Evolutionary conservation across 1,139 yeast genomes (phyloP), one percentile per base, ranked within the genome.

Genomic region (Blastobotrys capitulatus): DNA sequence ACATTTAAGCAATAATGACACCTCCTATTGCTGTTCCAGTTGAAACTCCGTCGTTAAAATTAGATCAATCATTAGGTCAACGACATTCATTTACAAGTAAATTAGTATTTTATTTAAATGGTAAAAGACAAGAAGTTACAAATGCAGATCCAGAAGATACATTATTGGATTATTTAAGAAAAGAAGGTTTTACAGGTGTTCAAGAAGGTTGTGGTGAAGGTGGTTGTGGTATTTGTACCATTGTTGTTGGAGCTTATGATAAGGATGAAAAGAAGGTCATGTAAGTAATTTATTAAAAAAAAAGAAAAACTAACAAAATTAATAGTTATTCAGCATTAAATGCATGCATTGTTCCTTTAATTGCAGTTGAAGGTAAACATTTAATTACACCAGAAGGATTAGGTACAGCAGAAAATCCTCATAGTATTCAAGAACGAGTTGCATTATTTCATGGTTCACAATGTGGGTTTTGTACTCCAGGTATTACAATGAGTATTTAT

Each of bases 381-480:
- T 57, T 73, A 35, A 69, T 71, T 46, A 73, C 77, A 0, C 73
- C 73, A 10, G 77, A 73, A 54, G 77, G 77, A 8, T 61, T 73
- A 22, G 77, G 77, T 3, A 56, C 61, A 12, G 52, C 68, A 19
- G 58, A 59, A 15, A 57, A 65, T 42, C 74, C 75, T 3, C 77
- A 73, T 55, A 74, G 77, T 0, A 72, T 70, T 13, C 77, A 73
- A 54, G 77, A 73, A 53, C 64, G 77, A 16, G 70, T 73, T 32
- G 77, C 76, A 12, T 63, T 69, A 46, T 69, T 70, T 54, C 76
- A 73, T 52, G 77, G 77, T n/a, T 71, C 77, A 0, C 77, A 73
- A 55, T 73, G 77, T 54, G 77, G 77, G 3, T 73, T 72, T 54
- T 73, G 77, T 53, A 73, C 77, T 6, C 77, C 77, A 0, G 77